A percentile compares a stretch with the other conserved stretches of the same genome.
Conservation (phyloP, 2,329 filamentous ascomycete species). For the Aspergillus quadricinctus region DNA sequence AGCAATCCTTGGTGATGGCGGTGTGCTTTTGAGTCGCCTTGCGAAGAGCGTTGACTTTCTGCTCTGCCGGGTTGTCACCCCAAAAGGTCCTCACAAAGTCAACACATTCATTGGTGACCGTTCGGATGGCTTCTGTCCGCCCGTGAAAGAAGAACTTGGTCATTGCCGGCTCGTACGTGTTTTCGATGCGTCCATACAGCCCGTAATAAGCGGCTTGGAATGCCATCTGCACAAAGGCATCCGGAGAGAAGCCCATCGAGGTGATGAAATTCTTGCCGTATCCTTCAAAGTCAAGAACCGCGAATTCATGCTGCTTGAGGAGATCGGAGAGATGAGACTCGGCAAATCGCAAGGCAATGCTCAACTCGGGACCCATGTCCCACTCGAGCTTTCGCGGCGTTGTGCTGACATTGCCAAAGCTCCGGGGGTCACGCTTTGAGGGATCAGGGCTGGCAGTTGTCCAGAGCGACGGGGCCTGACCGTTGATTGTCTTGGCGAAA, state of each 20-base stretch:
- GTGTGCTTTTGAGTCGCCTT: slow-evolving; percentile 82
- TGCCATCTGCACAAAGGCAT: slow-evolving; percentile 98
- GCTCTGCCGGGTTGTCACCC: slow-evolving; percentile 76
- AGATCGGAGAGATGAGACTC: slow-evolving; percentile 91
- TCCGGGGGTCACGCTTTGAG: slow-evolving; percentile 82
- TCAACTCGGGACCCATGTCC: slow-evolving; percentile 92
- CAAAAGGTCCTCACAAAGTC: slow-evolving; percentile 92
- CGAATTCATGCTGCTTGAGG: slow-evolving; percentile 94
- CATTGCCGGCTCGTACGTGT: slow-evolving; percentile 97
- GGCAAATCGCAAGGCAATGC: slow-evolving; percentile 86
- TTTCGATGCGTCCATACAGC: slow-evolving; percentile 87
- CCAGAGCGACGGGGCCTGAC: slow-evolving; percentile 87
- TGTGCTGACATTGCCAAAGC: slow-evolving; percentile 88
- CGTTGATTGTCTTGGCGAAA: slow-evolving; percentile 93
- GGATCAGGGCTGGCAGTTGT: slow-evolving; percentile 86
- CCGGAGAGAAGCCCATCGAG: slow-evolving; percentile 91
- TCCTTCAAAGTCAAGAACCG: slow-evolving; percentile 78
- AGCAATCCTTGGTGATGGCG: slow-evolving; percentile 73
- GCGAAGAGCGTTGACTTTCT: slow-evolving; percentile 81
- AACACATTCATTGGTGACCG: slow-evolving; percentile 77
- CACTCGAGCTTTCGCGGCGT: slow-evolving; percentile 95
- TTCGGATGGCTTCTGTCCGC: slow-evolving; percentile 86
- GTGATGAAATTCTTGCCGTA: slow-evolving; percentile 99
- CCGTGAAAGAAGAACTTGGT: slow-evolving; percentile 92
- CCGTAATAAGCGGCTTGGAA: slow-evolving; percentile 98